These are phyloP conservation scores for Chaetoscypha palmicola DNA, from an alignment of 2,329 filamentous ascomycete genomes.

Conservation along the genomic window DNA sequence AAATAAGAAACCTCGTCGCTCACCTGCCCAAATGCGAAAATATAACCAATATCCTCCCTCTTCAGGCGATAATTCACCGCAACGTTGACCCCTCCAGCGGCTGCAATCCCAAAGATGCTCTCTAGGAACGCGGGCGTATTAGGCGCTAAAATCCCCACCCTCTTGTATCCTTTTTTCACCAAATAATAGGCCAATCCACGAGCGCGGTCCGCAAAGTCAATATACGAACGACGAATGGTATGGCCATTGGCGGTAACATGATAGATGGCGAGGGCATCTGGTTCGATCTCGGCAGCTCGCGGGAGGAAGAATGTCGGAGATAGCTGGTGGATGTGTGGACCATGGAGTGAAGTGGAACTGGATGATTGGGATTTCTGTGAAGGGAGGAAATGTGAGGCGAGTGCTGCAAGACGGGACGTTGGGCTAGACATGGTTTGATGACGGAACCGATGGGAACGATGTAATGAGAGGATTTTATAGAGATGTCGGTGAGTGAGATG, in stretches of 20 bases:
- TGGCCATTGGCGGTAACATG: conserved; percentile 75
- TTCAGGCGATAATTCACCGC: conserved; percentile 70
- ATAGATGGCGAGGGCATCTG: conserved; percentile 74
- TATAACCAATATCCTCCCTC: conserved; percentile 79
- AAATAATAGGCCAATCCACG: conserved; percentile 84
- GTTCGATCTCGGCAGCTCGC: conserved; percentile 81
- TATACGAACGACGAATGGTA: conserved; percentile 69
- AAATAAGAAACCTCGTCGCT: conserved; percentile 1
- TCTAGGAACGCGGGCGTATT: conserved; percentile 96
- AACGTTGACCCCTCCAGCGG: conserved; percentile 72
- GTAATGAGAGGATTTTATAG: background rate
- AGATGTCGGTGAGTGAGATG: background rate
- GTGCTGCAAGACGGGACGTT: conserved; percentile 51
- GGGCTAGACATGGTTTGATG: conserved; percentile 51
- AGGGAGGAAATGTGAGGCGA: conserved; percentile 45
- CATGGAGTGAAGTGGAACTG: background rate
- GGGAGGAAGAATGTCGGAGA: conserved; percentile 84
- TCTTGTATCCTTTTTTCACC: conserved; percentile 61
- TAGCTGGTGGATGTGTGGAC: conserved; percentile 63
- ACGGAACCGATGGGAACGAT: background rate
- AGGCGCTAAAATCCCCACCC: conserved; percentile 79
- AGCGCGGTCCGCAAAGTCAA: conserved; percentile 76
- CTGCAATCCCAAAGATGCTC: conserved; percentile 78
- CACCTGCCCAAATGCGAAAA: conserved; percentile 72
- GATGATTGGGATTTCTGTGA: conserved; percentile 31